A percentile compares a stretch with the other conserved stretches of the same genome.
Conservation (phyloP, 1,284 basidiomycete species). For the Pulveroboletus sp. region DNA sequence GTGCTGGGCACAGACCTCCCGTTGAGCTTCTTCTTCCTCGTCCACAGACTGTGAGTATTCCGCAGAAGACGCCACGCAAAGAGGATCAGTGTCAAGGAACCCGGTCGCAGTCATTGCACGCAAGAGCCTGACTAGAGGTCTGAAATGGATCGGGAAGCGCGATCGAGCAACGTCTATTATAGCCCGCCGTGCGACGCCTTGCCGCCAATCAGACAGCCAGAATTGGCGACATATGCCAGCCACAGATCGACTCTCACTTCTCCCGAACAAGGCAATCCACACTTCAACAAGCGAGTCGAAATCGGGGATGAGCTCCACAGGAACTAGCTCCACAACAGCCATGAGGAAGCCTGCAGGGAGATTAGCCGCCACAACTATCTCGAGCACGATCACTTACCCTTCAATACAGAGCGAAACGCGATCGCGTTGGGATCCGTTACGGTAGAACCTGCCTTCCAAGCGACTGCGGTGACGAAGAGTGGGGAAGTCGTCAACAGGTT, state of each 20-base stretch:
- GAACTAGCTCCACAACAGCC: constrained; percentile 69
- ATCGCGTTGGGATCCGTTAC: constrained; percentile 79
- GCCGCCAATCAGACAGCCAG: constrained; percentile 71
- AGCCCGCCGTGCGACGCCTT: constrained; percentile 63
- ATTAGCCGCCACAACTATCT: constrained; percentile 5
- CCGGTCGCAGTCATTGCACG: constrained; percentile 74
- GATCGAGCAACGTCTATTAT: constrained; percentile 79
- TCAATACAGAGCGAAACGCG: constrained; percentile 80
- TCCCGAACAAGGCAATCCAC: constrained; percentile 80
- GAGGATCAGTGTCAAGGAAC: constrained; percentile 66
- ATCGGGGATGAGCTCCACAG: constrained; percentile 71
- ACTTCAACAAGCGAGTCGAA: constrained; percentile 73
- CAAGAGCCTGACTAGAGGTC: constrained; percentile 71
- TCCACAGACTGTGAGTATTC: constrained; percentile 42
- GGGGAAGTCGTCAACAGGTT: constrained; percentile 66
- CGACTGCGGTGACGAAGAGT: constrained; percentile 69
- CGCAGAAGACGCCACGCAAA: constrained; percentile 53
- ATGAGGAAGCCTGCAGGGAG: constrained; percentile 60
- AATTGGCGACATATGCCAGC: constrained; percentile 74
- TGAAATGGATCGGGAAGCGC: constrained; percentile 79
- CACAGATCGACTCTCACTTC: constrained; percentile 71
- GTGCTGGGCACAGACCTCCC: constrained; percentile 54
- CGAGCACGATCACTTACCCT: constrained; percentile 52
- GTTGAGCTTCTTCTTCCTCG: constrained; percentile 29
- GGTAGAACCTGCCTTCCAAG: constrained; percentile 65